These are phyloP conservation scores for Solanum sitiens DNA, from an alignment of 257 asterid species.

Conservation along the genomic window DNA sequence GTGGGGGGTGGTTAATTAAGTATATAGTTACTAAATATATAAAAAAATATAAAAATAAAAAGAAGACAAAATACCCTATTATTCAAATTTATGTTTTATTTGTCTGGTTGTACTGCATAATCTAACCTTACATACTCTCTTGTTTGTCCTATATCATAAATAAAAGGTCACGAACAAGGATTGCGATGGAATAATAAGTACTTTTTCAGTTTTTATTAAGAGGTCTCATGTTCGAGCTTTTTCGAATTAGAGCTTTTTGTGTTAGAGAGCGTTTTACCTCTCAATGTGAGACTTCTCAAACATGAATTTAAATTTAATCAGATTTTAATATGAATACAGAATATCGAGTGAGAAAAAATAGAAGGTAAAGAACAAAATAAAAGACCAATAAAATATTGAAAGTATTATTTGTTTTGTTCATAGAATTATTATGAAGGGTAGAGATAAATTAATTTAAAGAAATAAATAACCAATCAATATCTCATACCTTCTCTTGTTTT, in stretches of 20 bases:
- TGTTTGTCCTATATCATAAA: not conserved
- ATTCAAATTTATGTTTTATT: not conserved
- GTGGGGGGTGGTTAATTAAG: too few species aligned
- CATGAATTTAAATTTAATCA: too few species aligned
- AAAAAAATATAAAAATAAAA: not conserved
- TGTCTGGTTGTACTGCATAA: not conserved
- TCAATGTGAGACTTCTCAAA: accelerated
- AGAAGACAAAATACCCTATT: not conserved
- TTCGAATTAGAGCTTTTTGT: accelerated
- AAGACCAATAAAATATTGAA: not conserved
- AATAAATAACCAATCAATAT: not conserved
- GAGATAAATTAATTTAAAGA: not conserved
- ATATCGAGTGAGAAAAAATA: accelerated
- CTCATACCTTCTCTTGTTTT: not conserved
- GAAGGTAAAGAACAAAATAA: not conserved
- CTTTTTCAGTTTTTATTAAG: accelerated
- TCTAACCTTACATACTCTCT: not conserved
- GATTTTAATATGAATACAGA: too few species aligned
- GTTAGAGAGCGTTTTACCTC: accelerated
- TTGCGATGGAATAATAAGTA: too few species aligned
- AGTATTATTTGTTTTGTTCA: not conserved
- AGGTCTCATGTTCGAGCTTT: too few species aligned
- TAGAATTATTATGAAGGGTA: not conserved
- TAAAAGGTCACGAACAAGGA: not conserved
- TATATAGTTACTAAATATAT: not conserved